Base-by-base conservation (phyloP, 345 rosid genomes). In the Eucalyptus leucophloia region DNA sequence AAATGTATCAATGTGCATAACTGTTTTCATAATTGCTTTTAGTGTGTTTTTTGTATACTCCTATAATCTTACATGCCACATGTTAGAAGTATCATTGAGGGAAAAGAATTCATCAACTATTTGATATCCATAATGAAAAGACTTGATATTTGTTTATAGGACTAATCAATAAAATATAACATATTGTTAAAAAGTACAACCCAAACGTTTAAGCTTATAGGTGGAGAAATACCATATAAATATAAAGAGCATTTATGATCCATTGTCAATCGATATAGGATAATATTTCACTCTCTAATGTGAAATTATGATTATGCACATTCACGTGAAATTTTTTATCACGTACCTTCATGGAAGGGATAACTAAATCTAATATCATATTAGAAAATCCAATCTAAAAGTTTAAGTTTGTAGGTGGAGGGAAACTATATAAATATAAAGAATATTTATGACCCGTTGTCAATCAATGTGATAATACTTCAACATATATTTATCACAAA, bases 281-380 rank as follows among this genome's bases (percentile, higher is more conserved):
- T 56, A 24, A 56, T 26, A 24, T 24, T 56, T 56, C 13, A 62
- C 15, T 7, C 7, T 60, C 7, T 10, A 60, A 28, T 0, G 1
- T 19, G 24, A 19, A 53, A 53, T 53, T 53, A 19, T 19, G 9
- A 53, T 10, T 53, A 53, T 4, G 5, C 56, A 53, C 24, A 53
- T 53, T 53, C 56, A 53, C 0, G 0, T 53, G 56, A 53, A 53
- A 19, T 53, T 19, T 53, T 53, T 53, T 53, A 53, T 0, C 24
- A 53, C 56, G 0, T 18, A 53, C 24, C 9, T 53, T 19, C 2
- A 0, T 53, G 58, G 2, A 3, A 53, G 10, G 2, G 24, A 53
- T 53, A 53, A 19, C 4, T 19, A 4, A 2, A 11, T 53, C 0
- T 53, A 0, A 53, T 53, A 53, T 53, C 5, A 53, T 19, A 8